These are phyloP conservation scores for Candida sp. DNA, from an alignment of 1,139 yeast species.

Conservation along the genomic window DNA sequence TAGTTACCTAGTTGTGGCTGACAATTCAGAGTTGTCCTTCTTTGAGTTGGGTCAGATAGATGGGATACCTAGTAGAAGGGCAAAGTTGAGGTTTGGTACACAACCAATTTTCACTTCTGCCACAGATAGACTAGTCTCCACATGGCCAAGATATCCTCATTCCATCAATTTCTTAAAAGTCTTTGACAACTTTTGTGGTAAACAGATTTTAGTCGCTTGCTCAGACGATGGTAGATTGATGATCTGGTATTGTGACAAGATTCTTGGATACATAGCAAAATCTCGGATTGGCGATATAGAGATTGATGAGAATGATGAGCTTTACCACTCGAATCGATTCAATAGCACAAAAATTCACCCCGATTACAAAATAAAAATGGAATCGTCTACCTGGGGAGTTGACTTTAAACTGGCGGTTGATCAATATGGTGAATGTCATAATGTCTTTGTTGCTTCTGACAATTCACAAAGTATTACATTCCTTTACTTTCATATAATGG, in stretches of 20 bases:
- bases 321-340: constrained; percentile 7
- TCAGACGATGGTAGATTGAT: constrained; percentile 56
- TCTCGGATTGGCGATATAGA: constrained; percentile 3
- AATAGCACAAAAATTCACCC: constrained; percentile 25
- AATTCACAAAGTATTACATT: constrained; percentile 50
- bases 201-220: constrained; percentile 44
- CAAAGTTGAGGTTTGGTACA: constrained; percentile 34
- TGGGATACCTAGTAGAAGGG: constrained; percentile 20
- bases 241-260: constrained; percentile 36
- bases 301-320: constrained; percentile 2
- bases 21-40: constrained; percentile 27
- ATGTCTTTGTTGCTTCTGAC: constrained; percentile 52
- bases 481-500: constrained; percentile 28
- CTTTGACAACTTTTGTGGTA: constrained; percentile 20
- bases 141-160: constrained; percentile 56
- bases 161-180: constrained; percentile 46
- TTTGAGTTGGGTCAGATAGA: constrained; percentile 22
- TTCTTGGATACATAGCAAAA: constrained; percentile 17
- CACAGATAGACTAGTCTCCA: constrained; percentile 35
- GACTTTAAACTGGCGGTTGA: constrained; percentile 31
- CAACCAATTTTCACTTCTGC: constrained; percentile 36
- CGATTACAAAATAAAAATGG: constrained; percentile 32
- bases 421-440: constrained; percentile 19
- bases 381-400: constrained; percentile 65
- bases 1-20: constrained; percentile 24